These are phyloP conservation scores for Crithidia fasciculata DNA, from an alignment of 208 protist genomes.

Conservation along the genomic window DNA sequence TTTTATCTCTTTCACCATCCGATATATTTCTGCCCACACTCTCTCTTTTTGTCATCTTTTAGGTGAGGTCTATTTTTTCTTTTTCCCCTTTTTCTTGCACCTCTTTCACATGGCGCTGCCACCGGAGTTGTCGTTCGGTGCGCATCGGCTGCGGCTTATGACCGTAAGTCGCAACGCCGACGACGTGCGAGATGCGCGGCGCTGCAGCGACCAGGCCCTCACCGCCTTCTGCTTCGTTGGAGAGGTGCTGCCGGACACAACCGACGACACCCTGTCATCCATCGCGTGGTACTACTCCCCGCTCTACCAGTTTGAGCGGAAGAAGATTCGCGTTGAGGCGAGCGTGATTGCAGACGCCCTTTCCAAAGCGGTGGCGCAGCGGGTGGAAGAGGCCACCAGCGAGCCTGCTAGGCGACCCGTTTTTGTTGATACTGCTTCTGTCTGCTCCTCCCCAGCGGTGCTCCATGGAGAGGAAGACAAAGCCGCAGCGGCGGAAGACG, in stretches of 20 bases:
- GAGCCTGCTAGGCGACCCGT: not conserved
- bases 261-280: not conserved
- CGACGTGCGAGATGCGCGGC: conserved; percentile 1
- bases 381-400: not conserved
- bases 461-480: not conserved
- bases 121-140: conserved; percentile 14
- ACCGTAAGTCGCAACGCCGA: conserved; percentile 14
- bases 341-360: conserved; percentile 48
- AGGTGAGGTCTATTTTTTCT: not conserved
- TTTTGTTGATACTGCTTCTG: conserved; percentile 1
- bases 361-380: conserved; percentile 9
- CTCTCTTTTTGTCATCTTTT: not conserved
- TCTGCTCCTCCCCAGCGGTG: not conserved
- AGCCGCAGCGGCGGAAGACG: not conserved
- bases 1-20: too few species aligned
- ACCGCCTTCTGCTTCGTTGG: conserved; percentile 65
- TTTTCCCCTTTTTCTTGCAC: conserved; percentile 13
- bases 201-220: conserved; percentile 39
- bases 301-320: conserved; percentile 60
- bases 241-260: conserved; percentile 27
- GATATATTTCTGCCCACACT: too few species aligned
- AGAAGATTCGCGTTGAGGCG: conserved; percentile 77
- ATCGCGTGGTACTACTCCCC: conserved; percentile 75
- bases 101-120: conserved; percentile 16
- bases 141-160: conserved; percentile 22